phyloP scores from a whole-genome alignment of 352 stramenopile genomes.

The Pythium phragmitis region DNA sequence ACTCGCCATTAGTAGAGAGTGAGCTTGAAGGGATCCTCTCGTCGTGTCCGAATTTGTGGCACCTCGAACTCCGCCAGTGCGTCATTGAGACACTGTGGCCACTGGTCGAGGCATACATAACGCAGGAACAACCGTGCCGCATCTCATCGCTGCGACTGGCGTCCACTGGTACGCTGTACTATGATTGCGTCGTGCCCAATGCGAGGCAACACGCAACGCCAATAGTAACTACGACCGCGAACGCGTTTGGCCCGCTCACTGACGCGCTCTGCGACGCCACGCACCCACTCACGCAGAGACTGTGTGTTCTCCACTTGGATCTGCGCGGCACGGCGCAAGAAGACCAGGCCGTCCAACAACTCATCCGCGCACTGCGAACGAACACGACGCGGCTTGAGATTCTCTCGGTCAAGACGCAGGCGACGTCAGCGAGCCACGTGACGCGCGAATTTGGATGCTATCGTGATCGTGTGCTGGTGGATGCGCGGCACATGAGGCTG shows the following conservation, averaged over 20 bases:
- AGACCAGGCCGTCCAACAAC: background rate
- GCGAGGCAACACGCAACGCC: background rate
- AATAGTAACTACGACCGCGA: background rate
- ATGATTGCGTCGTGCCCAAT: background rate
- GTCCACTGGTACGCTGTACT: background rate
- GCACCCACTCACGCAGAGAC: constrained; percentile 3
- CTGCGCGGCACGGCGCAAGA: background rate
- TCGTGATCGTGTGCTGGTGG: constrained; percentile 5
- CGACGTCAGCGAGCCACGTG: constrained; percentile 2
- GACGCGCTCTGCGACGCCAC: constrained; percentile 5
- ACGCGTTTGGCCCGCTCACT: constrained; percentile 7
- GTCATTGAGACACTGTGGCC: constrained; percentile 8
- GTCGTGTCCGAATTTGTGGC: constrained; percentile 1
- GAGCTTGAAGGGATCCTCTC: constrained; percentile 5
- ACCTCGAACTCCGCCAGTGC: constrained; percentile 3
- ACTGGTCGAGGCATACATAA: constrained; percentile 6
- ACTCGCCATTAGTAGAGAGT: background rate
- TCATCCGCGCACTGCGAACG: constrained; percentile 2
- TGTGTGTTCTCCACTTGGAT: constrained; percentile 6
- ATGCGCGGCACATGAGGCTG: background rate
- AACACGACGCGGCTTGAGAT: constrained; percentile 5
- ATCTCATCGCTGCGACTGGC: constrained; percentile 7
- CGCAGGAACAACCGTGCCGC: background rate
- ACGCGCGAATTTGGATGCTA: background rate
- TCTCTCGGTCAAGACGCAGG: constrained; percentile 1